A percentile compares a stretch with the other conserved stretches of the same genome.
These are phyloP conservation scores for Coemansia umbellata DNA, from an alignment of 192 early-diverging fungal species.

Conservation along the genomic window DNA sequence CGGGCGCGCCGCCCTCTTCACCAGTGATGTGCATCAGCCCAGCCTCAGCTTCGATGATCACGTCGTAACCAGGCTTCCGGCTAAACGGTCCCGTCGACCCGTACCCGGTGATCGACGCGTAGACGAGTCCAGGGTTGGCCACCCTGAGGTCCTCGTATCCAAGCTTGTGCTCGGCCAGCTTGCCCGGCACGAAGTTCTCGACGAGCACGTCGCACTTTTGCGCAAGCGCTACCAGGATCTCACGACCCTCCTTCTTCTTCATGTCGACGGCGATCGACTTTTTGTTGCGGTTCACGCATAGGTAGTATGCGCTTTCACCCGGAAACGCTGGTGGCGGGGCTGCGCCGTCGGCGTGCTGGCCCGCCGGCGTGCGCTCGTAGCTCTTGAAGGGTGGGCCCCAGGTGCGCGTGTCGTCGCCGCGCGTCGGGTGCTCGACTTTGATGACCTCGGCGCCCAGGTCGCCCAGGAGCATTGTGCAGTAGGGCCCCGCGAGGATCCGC, in stretches of 20 bases:
- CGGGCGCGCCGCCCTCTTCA: conserved; percentile 73
- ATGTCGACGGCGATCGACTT: conserved; percentile 84
- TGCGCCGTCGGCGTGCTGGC: conserved; percentile 39
- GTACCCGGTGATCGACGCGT: conserved; percentile 83
- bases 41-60: conserved; percentile 83
- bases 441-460: conserved; percentile 86
- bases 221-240: conserved; percentile 67
- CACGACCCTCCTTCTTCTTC: conserved; percentile 58
- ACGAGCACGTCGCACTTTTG: conserved; percentile 73
- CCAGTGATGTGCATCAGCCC: conserved; percentile 98
- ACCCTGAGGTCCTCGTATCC: conserved; percentile 65
- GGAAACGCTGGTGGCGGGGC: conserved; percentile 31
- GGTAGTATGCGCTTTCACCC: conserved; percentile 83
- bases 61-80: conserved; percentile 83
- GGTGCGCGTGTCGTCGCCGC: conserved; percentile 84
- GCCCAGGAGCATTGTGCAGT: conserved; percentile 74
- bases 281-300: conserved; percentile 92
- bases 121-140: conserved; percentile 78
- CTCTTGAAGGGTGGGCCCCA: conserved; percentile 71
- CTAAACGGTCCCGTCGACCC: conserved; percentile 84
- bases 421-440: conserved; percentile 80
- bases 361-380: conserved; percentile 4
- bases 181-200: conserved; percentile 92
- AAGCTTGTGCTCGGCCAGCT: conserved; percentile 69
- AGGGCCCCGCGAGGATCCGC: conserved; percentile 72